Evolutionary conservation across 768 basidiomycete species (phyloP), one percentile per base, ranked within the genome.

Genomic region (Asterophora lycoperdoides): DNA sequence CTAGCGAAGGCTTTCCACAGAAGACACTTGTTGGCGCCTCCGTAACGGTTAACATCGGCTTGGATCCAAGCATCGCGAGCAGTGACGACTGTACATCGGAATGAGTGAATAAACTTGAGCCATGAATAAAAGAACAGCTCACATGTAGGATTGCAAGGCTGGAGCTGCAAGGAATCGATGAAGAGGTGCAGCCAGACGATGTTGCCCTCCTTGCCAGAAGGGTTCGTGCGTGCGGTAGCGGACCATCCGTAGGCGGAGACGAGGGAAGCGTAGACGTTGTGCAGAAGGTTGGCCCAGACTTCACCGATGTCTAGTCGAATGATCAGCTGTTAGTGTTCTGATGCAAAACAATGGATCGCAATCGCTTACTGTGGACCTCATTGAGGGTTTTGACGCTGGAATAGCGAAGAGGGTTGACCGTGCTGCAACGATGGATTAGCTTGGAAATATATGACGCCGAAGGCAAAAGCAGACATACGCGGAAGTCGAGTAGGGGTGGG

Each of bases 401-500:
- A 60, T 78, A 79, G 4, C 63, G 62, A 35, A 76, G 64, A 6
- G 77, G 73, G 59, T 79, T 80, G 40, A 62, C 60, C 10, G 60
- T 62, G 13, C 68, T 72, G 23, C 20, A 18, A 10, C n/a, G 14
- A 29, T 23, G 15, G 33, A 41, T 38, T 8, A 30, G 33, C 19
- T 32, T 4, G 15, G 10, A 26, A 23, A 13, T 14, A 19, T 18
- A 2, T 5, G 8, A 37, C 43, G 14, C 6, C 13, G 30, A 37
- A 8, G 2, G 14, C 26, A 17, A n/a, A 19, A 7, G 23, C n/a
- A 17, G 15, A 68, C 64, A 62, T 61, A 62, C 73, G 72, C 57
- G 52, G 67, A 64, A 46, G 77, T 78, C 4, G 80, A 81, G 68
- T 84, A 84, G 8, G 76, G 78, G 62, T 76, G 74, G 39, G 68